Base-by-base conservation (phyloP, 1,284 basidiomycete genomes). In the Ceratobasidium sp. region DNA sequence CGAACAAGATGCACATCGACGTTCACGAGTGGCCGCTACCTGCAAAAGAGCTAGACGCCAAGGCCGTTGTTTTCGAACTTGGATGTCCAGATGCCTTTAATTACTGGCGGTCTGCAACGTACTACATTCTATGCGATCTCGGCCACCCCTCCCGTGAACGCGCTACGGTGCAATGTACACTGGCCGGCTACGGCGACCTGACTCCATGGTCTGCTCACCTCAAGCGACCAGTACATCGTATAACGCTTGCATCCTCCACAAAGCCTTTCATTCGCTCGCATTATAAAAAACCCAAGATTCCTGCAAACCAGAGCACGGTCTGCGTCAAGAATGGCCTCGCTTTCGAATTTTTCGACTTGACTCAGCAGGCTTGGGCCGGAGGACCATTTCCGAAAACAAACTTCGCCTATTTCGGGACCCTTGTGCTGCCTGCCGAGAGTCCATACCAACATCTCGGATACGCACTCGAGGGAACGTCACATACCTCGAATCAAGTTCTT, bases 1-100 rank as follows among this genome's bases (percentile, higher is more conserved):
- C 80, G 0, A 34, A 27, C 0, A 46, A 8, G 0, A 77, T 87
- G 78, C 11, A 49, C 0, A 86, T 88, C 46, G 1, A 53, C 0
- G 77, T 85, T 2, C 79, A 85, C 56, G 87, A 88, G 65, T 87
- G 86, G 87, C 87, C 87, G 0, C 77, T 88, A 39, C 86, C 87
- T 0, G 39, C 74, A 0, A 58, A 79, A 9, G 1, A 37, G 1
- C 48, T 79, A 0, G 34, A 71, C 0, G 82, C 81, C 0, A 77
- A 82, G 63, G 76, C 75, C 0, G 81, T 82, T 0, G 79, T 88
- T 0, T 88, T 89, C 59, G 87, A 88, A 69, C 75, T 87, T 0
- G 65, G 76, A 2, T 82, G 81, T 53, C 88, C 88, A 0, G 31
- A 74, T 0, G 74, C 77, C 0, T 85, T 87, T 74, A 76, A 79